A percentile compares a stretch with the other conserved stretches of the same genome.
phyloP scores from a whole-genome alignment of 768 basidiomycete genomes.

The Galerina sulciceps region DNA sequence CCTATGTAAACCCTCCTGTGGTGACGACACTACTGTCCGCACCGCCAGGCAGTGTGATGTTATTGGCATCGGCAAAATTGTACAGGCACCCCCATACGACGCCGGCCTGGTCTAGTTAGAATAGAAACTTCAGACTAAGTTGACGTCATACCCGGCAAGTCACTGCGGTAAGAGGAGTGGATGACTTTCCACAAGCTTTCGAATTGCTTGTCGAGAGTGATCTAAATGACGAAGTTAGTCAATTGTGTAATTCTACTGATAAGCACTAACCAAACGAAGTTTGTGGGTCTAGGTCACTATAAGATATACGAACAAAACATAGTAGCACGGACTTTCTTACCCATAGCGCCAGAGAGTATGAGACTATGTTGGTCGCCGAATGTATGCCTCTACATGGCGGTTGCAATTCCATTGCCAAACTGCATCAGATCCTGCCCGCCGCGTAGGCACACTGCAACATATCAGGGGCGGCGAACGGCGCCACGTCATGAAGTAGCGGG shows the following conservation, averaged over 20 bases:
- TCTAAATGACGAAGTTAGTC: slow-evolving; percentile 23
- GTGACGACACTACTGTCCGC: slow-evolving; percentile 19
- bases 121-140: background rate
- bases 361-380: too few relatives aligned
- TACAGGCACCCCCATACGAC: slow-evolving; percentile 49
- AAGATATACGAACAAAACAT: background rate
- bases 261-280: slow-evolving; percentile 37
- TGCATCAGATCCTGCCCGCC: too few relatives aligned
- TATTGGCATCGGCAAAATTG: slow-evolving; percentile 45
- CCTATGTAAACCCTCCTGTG: slow-evolving; percentile 44
- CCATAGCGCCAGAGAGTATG: slow-evolving; percentile 50
- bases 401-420: too few relatives aligned
- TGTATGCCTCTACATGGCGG: too few relatives aligned
- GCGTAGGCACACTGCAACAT: too few relatives aligned
- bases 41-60: slow-evolving; percentile 49
- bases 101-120: slow-evolving; percentile 38
- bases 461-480: too few relatives aligned
- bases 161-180: slow-evolving; percentile 24
- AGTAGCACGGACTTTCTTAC: slow-evolving; percentile 24
- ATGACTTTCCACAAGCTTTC: slow-evolving; percentile 32
- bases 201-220: slow-evolving; percentile 39
- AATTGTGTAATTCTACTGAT: background rate
- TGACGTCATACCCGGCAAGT: slow-evolving; percentile 40
- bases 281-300: slow-evolving; percentile 38
- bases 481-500: too few relatives aligned